A percentile compares a stretch with the other conserved stretches of the same genome.
These are phyloP conservation scores for Phytophthora uliginosa DNA, from an alignment of 352 stramenopile species.

Conservation along the genomic window DNA sequence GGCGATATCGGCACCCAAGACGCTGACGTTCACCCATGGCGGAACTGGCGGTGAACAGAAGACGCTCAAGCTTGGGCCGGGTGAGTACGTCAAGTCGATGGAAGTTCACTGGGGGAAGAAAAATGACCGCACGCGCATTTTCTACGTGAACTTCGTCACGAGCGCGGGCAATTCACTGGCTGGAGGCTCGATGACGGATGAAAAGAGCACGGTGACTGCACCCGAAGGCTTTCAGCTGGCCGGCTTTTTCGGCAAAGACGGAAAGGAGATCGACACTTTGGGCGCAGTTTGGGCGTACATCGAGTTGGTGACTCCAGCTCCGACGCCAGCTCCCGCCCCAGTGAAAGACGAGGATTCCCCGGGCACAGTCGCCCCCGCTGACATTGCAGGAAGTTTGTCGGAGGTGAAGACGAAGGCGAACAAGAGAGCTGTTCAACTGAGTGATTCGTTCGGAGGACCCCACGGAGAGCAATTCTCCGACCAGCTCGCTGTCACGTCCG, in stretches of 20 bases:
- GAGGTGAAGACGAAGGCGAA: conserved; percentile 22
- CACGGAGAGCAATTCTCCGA: conserved; percentile 55
- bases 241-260: conserved; percentile 25
- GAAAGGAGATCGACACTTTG: conserved; percentile 29
- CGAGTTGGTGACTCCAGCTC: conserved; percentile 26
- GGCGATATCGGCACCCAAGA: conserved; percentile 21
- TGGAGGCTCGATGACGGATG: conserved; percentile 24
- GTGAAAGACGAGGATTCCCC: conserved; percentile 21
- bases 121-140: conserved; percentile 24
- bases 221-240: conserved; percentile 34
- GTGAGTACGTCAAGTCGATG: conserved; percentile 40
- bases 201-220: conserved; percentile 25
- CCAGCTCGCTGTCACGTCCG: conserved; percentile 30
- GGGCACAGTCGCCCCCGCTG: conserved; percentile 17
- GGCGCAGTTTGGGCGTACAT: conserved; percentile 34
- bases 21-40: conserved; percentile 28
- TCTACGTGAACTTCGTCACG: conserved; percentile 37
- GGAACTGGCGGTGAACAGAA: conserved; percentile 27
- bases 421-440: conserved; percentile 36
- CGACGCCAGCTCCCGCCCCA: conserved; percentile 20
- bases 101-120: conserved; percentile 41
- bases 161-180: conserved; percentile 30
- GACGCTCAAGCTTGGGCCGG: conserved; percentile 16
- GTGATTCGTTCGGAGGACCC: conserved; percentile 48
- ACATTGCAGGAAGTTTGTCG: conserved; percentile 32